Evolutionary conservation across 768 basidiomycete species (phyloP).

Genomic region (Tubosaeta brunneosetosa): DNA sequence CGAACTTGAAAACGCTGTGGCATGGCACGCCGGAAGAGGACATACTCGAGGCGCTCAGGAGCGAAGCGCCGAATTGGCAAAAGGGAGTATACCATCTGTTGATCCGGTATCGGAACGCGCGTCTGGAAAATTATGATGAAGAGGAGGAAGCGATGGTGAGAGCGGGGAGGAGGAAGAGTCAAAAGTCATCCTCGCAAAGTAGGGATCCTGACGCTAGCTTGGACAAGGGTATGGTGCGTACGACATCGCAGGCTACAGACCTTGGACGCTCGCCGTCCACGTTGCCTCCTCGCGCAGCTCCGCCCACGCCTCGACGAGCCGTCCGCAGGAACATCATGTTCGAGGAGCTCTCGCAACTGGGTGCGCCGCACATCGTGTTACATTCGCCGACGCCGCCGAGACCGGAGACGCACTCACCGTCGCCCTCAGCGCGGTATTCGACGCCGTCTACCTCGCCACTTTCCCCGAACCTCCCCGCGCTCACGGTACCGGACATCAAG

Average conservation of each 20-base stretch:
- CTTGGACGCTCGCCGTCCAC: constrained; percentile 30
- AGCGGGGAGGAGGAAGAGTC: constrained; percentile 32
- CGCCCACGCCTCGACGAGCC: constrained; percentile 62
- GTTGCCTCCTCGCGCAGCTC: constrained; percentile 50
- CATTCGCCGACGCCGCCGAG: constrained; percentile 25
- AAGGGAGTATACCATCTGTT: constrained; percentile 93
- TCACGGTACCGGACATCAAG: constrained; percentile 65
- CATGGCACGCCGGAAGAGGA: constrained; percentile 70
- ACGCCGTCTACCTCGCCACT: constrained; percentile 26
- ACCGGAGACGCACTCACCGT: background rate
- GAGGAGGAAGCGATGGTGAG: constrained; percentile 48
- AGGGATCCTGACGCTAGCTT: constrained; percentile 22
- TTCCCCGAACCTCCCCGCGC: constrained; percentile 39
- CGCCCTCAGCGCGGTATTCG: constrained; percentile 21
- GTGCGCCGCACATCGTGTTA: constrained; percentile 23
- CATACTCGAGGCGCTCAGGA: constrained; percentile 64
- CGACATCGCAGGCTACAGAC: constrained; percentile 23
- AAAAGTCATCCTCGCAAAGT: constrained; percentile 28
- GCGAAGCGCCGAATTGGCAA: constrained; percentile 78
- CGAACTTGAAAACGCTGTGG: constrained; percentile 91
- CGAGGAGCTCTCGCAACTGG: constrained; percentile 13
- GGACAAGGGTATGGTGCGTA: constrained; percentile 19
- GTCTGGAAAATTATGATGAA: constrained; percentile 70
- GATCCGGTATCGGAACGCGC: constrained; percentile 73
- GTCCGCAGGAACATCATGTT: constrained; percentile 25